These are phyloP conservation scores for Calonectria honghensis DNA, from an alignment of 2,329 filamentous ascomycete genomes.

Conservation along the genomic window DNA sequence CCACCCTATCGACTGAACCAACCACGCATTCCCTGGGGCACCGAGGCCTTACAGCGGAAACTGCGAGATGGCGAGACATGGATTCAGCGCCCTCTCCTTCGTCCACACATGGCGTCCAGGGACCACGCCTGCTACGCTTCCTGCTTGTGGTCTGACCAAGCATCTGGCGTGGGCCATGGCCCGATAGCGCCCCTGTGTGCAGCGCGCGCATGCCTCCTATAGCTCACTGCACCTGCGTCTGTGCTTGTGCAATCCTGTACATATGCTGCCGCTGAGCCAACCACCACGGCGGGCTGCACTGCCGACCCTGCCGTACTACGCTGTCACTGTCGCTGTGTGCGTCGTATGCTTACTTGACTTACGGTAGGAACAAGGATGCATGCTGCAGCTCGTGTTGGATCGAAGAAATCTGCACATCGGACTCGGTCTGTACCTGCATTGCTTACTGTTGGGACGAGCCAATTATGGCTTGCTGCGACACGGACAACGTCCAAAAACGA, in stretches of 20 bases:
- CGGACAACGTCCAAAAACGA: not conserved
- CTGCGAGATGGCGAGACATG: conserved; percentile 12
- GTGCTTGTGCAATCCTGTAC: conserved; percentile 20
- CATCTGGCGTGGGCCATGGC: conserved; percentile 28
- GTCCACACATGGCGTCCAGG: conserved; percentile 27
- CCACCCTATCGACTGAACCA: conserved; percentile 31
- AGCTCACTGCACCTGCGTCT: conserved; percentile 1
- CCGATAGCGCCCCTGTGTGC: conserved; percentile 15
- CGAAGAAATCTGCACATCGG: not conserved
- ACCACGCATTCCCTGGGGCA: conserved; percentile 19
- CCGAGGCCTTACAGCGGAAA: conserved; percentile 1
- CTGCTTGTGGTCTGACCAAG: conserved; percentile 32
- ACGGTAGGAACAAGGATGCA: conserved; percentile 8
- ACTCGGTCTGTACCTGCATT: conserved; percentile 22
- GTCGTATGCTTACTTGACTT: conserved; percentile 25
- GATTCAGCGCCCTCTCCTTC: conserved; percentile 22
- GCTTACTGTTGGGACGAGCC: not conserved
- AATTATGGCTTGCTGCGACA: conserved; percentile 1
- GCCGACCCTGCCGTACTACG: conserved; percentile 19
- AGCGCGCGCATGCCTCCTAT: conserved; percentile 11
- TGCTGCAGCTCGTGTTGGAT: conserved; percentile 23
- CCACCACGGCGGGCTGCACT: conserved; percentile 1
- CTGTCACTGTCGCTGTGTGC: conserved; percentile 14
- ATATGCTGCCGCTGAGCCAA: conserved; percentile 15
- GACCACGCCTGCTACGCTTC: conserved; percentile 25